phyloP scores from a whole-genome alignment of 208 protist species.

The Trypanosomatidae sp. region DNA sequence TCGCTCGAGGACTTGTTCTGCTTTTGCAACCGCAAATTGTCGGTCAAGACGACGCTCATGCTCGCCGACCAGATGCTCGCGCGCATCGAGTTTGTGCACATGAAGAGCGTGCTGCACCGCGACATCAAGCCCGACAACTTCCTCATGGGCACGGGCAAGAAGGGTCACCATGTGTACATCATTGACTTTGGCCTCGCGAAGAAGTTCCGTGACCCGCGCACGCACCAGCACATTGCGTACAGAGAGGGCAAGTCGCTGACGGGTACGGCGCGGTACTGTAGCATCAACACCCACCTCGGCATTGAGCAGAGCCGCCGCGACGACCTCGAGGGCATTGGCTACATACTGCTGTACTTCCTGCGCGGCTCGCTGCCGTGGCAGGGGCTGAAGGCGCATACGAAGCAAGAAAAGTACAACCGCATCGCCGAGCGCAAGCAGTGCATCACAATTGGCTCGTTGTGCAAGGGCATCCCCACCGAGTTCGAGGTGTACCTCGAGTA shows the following conservation, averaged over 20 bases:
- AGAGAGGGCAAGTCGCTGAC: slow-evolving; percentile 98
- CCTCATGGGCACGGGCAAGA: slow-evolving; percentile 84
- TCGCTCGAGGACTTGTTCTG: slow-evolving; percentile 89
- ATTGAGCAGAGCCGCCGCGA: slow-evolving; percentile 95
- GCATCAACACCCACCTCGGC: slow-evolving; percentile 99
- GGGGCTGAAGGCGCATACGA: slow-evolving; percentile 92
- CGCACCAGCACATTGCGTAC: slow-evolving; percentile 98
- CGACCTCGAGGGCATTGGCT: slow-evolving; percentile 98
- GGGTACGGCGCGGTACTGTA: slow-evolving; percentile 98
- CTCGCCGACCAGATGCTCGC: slow-evolving; percentile 88
- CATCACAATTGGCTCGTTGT: slow-evolving; percentile 93
- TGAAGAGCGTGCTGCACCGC: slow-evolving; percentile 86
- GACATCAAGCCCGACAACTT: slow-evolving; percentile 95
- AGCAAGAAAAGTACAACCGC: slow-evolving; percentile 98
- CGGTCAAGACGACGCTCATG: slow-evolving; percentile 89
- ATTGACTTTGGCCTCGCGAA: slow-evolving; percentile 99
- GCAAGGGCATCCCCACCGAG: slow-evolving; percentile 89
- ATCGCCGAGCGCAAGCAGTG: slow-evolving; percentile 97
- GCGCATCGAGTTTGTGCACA: slow-evolving; percentile 88
- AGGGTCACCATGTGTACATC: slow-evolving; percentile 90
- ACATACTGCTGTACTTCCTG: slow-evolving; percentile 99
- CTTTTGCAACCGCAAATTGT: slow-evolving; percentile 76
- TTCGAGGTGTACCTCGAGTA: slow-evolving; percentile 98
- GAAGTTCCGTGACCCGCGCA: slow-evolving; percentile 96
- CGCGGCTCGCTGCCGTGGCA: slow-evolving; percentile 98